Base-by-base conservation (phyloP, 139 green algal genomes). In the Dunaliella sp. region DNA sequence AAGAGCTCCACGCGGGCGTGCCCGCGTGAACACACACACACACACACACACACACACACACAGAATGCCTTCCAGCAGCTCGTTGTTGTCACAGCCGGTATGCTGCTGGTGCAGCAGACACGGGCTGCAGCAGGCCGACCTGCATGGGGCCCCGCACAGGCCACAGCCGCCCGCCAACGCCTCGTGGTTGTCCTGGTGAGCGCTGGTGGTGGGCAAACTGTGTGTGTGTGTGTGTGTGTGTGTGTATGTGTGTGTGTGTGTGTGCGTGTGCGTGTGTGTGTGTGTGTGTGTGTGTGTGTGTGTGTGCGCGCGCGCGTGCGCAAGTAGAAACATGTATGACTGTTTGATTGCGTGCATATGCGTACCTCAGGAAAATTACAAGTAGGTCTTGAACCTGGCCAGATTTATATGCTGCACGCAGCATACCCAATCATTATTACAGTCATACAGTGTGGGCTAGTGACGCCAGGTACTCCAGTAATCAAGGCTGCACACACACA, bases 21-120 rank as follows among this genome's bases (percentile, higher is more conserved):
- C n/a, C n/a, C n/a, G n/a, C n/a, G n/a, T n/a, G n/a, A n/a, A n/a
- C n/a, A n/a, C n/a, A n/a, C n/a, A n/a, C n/a, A n/a, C n/a, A n/a
- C n/a, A n/a, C n/a, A n/a, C n/a, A n/a, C n/a, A n/a, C n/a, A n/a
- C n/a, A n/a, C n/a, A 65, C 48, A 65, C 48, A 65, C 48, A 65
- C 48, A 98, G 88, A 95, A 95, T 83, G 80, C 82, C 30, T 95
- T 96, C 86, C 95, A 98, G 90, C 88, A 86, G 38, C 87, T 96
- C 78, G 48, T 96, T 65, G 95, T 98, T 24, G 83, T 92, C 0
- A 88, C 90, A 7, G 86, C 81, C 25, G 80, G 58, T n/a, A 87
- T 97, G 84, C 87, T 94, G 80, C 87, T 96, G 30, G 84, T 93
- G 38, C 72, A 88, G 65, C 88, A 57, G 77, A 78, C 1, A 32